These are phyloP conservation scores for Diaporthe sp. DNA, from an alignment of 2,329 filamentous ascomycete species.

Conservation along the genomic window DNA sequence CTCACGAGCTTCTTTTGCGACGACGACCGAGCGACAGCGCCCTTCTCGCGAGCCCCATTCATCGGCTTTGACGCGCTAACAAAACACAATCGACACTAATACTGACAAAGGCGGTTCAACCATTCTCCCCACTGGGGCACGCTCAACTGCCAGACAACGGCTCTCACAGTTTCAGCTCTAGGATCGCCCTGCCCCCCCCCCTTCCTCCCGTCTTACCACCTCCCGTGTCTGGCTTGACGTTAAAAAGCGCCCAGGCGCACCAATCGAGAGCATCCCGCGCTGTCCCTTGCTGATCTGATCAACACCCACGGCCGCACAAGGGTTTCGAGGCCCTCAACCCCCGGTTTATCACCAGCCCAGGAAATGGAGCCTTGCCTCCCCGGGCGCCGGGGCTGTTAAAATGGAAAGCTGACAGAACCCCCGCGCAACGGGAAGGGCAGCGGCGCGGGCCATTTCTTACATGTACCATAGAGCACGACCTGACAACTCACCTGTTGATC, in stretches of 20 bases:
- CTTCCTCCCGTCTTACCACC: conserved; percentile 25
- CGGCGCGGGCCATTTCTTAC: conserved; percentile 34
- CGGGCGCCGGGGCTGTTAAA: neutral
- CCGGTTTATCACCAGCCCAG: conserved; percentile 5
- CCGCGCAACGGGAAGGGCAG: conserved; percentile 20
- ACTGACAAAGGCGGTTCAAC: conserved; percentile 21
- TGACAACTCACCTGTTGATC: conserved; percentile 24
- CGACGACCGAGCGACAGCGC: neutral
- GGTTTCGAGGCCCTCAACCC: conserved; percentile 15
- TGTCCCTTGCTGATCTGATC: conserved; percentile 32
- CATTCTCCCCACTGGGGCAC: conserved; percentile 19
- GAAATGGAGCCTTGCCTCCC: neutral
- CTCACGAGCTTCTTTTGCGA: conserved; percentile 19
- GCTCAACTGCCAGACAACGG: neutral
- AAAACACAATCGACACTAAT: neutral
- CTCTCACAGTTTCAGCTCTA: conserved; percentile 32
- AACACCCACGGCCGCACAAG: conserved; percentile 13
- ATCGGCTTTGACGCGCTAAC: conserved; percentile 14
- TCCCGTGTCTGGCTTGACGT: conserved; percentile 30
- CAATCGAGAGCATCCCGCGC: conserved; percentile 28
- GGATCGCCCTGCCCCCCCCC: neutral
- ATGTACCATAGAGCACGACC: neutral
- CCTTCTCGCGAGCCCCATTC: neutral
- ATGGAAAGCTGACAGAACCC: conserved; percentile 9
- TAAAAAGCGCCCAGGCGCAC: conserved; percentile 31